Conservation (phyloP, 2,329 filamentous ascomycete species). For the Hyphodiscus sp. region DNA sequence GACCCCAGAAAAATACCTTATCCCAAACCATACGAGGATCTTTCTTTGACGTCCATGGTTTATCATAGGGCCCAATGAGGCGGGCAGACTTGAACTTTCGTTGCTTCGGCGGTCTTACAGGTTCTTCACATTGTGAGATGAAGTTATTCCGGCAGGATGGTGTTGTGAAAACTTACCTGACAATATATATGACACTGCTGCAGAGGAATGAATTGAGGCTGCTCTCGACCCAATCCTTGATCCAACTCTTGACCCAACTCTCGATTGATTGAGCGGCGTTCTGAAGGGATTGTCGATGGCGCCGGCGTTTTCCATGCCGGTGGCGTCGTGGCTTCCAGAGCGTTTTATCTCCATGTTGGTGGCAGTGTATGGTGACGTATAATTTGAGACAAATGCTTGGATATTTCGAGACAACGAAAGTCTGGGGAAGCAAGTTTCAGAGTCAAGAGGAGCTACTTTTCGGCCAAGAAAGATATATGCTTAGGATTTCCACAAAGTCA, state of each 20-base stretch:
- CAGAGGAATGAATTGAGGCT: not conserved
- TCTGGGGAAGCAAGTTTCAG: not conserved
- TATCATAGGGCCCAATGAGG: not conserved
- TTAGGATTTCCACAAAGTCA: too few relatives aligned
- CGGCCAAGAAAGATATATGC: too few relatives aligned
- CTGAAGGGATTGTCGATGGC: not conserved
- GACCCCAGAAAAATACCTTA: not conserved
- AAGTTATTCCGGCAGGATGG: not conserved
- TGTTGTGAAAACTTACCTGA: not conserved
- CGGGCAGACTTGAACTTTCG: slow-evolving; percentile 1
- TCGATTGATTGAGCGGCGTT: not conserved
- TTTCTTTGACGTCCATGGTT: not conserved
- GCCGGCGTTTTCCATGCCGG: not conserved
- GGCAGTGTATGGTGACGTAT: not conserved
- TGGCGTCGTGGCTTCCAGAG: not conserved
- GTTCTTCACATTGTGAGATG: not conserved
- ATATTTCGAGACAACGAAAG: not conserved
- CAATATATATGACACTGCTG: not conserved
- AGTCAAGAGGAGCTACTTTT: not conserved
- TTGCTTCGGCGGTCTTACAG: not conserved
- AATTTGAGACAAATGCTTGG: not conserved
- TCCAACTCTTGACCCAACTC: not conserved
- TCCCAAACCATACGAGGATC: not conserved
- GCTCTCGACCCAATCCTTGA: not conserved
- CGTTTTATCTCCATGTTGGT: not conserved